phyloP scores from a whole-genome alignment of 2,329 filamentous ascomycete genomes.

The Hansfordia pulvinata region DNA sequence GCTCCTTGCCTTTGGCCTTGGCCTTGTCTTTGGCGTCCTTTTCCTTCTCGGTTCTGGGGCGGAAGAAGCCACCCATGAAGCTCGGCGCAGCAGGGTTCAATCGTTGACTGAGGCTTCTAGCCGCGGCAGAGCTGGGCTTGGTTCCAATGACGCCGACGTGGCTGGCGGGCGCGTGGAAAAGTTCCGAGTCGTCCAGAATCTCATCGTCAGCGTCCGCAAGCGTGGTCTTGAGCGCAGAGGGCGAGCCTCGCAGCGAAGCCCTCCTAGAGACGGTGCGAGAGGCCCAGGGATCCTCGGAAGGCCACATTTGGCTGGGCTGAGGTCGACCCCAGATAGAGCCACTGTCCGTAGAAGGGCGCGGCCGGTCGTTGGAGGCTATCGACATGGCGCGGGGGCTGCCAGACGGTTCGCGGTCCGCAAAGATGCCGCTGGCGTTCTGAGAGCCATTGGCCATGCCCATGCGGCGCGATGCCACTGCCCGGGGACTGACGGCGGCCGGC shows the following conservation, averaged over 20 bases:
- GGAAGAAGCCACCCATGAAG: constrained; percentile 63
- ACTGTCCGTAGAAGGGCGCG: constrained; percentile 67
- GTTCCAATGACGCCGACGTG: constrained; percentile 69
- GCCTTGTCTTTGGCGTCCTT: constrained; percentile 17
- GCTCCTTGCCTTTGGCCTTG: constrained; percentile 27
- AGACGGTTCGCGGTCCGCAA: constrained; percentile 40
- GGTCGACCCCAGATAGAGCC: constrained; percentile 58
- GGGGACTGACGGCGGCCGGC: constrained; percentile 11
- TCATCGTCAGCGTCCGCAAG: constrained; percentile 51
- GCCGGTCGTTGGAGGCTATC: constrained; percentile 56
- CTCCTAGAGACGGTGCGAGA: constrained; percentile 63
- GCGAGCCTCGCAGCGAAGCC: constrained; percentile 68
- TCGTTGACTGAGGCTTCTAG: constrained; percentile 39
- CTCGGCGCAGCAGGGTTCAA: constrained; percentile 84
- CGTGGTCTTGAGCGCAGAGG: constrained; percentile 45
- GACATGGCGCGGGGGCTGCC: constrained; percentile 56
- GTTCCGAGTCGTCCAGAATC: constrained; percentile 43
- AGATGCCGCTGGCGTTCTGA: constrained; percentile 31
- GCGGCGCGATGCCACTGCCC: constrained; percentile 13
- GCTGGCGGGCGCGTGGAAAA: constrained; percentile 38
- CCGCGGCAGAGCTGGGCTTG: constrained; percentile 42
- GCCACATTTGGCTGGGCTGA: constrained; percentile 51
- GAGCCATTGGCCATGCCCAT: constrained; percentile 20
- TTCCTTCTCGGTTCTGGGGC: constrained; percentile 20
- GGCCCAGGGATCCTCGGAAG: constrained; percentile 37